Conservation (phyloP, 257 asterid genomes). For the Nicotiana undulata region DNA sequence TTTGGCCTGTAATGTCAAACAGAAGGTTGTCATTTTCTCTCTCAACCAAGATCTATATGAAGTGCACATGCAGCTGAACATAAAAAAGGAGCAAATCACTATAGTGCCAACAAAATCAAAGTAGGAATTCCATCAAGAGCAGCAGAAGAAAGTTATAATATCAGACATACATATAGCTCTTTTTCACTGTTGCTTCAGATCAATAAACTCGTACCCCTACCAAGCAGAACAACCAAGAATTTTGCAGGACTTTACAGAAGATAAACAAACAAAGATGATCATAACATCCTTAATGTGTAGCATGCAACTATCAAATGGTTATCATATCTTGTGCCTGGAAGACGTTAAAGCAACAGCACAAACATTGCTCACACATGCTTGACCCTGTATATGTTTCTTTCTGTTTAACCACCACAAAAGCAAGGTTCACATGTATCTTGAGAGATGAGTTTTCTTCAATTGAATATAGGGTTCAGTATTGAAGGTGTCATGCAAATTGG, state of each 20-base stretch:
- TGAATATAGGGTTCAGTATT: background rate
- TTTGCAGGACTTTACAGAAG: background rate
- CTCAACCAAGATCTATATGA: background rate
- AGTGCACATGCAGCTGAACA: background rate
- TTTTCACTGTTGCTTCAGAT: background rate
- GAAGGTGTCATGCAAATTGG: background rate
- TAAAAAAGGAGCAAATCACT: background rate
- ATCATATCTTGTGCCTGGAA: background rate
- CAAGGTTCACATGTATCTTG: background rate
- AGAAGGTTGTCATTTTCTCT: background rate
- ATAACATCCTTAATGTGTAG: background rate
- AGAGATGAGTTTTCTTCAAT: background rate
- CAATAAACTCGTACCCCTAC: background rate
- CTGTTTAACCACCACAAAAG: background rate
- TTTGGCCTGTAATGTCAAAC: background rate
- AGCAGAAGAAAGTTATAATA: background rate
- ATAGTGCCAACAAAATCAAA: background rate
- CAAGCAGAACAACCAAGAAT: background rate
- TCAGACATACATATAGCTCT: background rate
- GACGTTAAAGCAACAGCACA: background rate
- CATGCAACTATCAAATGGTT: background rate
- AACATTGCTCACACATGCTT: background rate
- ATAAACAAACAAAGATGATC: background rate
- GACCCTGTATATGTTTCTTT: background rate
- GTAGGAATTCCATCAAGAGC: background rate